phyloP scores from a whole-genome alignment of 495 filamentous ascomycete species.

The Thermochaetoides thermophila region DNA sequence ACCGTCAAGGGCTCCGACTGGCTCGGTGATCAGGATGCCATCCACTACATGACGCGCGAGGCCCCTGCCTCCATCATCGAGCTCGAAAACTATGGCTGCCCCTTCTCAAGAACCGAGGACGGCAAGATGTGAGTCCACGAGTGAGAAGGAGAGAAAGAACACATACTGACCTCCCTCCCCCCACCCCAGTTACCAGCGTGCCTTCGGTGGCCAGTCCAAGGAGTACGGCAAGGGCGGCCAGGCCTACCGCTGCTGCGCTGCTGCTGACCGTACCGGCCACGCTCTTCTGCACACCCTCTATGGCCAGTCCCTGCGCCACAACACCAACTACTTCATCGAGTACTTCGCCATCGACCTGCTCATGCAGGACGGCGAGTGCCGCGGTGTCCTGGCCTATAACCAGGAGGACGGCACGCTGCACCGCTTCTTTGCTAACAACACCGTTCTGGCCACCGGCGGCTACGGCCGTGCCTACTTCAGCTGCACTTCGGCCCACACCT shows the following conservation, averaged over 20 bases:
- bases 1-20: constrained; percentile 98
- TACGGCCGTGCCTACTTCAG: constrained; percentile 96
- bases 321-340: constrained; percentile 99
- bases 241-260: constrained; percentile 90
- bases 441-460: constrained; percentile 87
- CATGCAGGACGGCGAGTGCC: constrained; percentile 93
- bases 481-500: constrained; percentile 94
- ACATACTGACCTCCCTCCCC: constrained; percentile 5
- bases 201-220: constrained; percentile 92
- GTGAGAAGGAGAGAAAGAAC: background rate
- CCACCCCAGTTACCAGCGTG: constrained; percentile 67
- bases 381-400: constrained; percentile 91
- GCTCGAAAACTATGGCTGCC: constrained; percentile 93
- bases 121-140: constrained; percentile 56
- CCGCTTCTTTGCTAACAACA: constrained; percentile 89
- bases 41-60: constrained; percentile 98
- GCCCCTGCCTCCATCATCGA: constrained; percentile 85
- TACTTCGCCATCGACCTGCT: constrained; percentile 93
- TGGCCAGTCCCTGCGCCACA: constrained; percentile 90
- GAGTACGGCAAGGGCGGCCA: constrained; percentile 92
- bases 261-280: constrained; percentile 89
- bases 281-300: constrained; percentile 95
- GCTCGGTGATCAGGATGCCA: constrained; percentile 96
- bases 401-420: constrained; percentile 96
- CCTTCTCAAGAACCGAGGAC: constrained; percentile 94